A percentile compares a stretch with the other conserved stretches of the same genome.
Evolutionary conservation across 148 eudicot genomes (phyloP).

Genomic region (Rhododendron ferrugineum): DNA sequence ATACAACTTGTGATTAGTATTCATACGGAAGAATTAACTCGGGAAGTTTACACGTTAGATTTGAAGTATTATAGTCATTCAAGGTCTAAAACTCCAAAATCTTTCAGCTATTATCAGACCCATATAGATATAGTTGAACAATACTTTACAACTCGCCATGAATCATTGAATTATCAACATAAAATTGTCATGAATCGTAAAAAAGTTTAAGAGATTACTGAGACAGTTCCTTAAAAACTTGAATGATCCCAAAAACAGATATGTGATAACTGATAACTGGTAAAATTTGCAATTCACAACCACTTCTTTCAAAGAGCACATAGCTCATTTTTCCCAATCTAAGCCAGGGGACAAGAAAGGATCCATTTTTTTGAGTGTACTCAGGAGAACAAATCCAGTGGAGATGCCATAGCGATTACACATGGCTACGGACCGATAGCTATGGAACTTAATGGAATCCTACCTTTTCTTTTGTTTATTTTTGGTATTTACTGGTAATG

Average conservation of each 20-base stretch:
- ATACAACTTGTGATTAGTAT: background rate
- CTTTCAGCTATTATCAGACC: background rate
- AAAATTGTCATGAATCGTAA: background rate
- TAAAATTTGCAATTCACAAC: background rate
- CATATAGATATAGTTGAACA: background rate
- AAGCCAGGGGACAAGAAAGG: background rate
- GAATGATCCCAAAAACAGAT: background rate
- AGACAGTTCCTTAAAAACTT: background rate
- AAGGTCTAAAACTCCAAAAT: background rate
- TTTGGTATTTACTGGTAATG: background rate
- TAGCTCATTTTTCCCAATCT: background rate
- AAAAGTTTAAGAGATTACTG: background rate
- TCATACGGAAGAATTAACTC: background rate
- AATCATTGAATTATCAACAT: background rate
- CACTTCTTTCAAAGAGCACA: background rate
- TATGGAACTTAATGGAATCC: background rate
- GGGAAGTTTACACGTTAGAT: background rate
- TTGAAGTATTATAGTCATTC: background rate
- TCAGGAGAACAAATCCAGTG: background rate
- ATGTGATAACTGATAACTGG: background rate
- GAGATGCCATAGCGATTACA: background rate
- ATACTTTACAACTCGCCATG: background rate
- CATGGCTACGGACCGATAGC: background rate
- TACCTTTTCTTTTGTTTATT: background rate
- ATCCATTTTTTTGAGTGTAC: background rate